Base-by-base conservation (phyloP, 768 basidiomycete species). In the Paxillus involutus region DNA sequence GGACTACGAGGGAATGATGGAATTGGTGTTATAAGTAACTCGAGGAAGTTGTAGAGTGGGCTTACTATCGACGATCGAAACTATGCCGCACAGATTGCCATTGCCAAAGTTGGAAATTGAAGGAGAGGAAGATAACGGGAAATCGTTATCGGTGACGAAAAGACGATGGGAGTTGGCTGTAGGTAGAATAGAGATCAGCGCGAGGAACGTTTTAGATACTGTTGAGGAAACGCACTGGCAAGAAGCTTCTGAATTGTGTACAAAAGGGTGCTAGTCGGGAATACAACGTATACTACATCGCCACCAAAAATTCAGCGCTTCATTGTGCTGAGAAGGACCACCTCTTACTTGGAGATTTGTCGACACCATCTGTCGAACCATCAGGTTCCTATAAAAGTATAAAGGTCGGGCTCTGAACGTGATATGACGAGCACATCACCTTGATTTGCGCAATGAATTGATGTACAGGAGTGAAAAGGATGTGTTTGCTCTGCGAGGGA, bases 41-140 rank as follows among this genome's bases (percentile, higher is more conserved):
- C 21, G 33, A 12, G 35, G 6, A 35, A 29, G 10, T 30, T 29
- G 4, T 43, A 35, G 13, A 19, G 13, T 45, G 30, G 4, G 75
- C 84, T 55, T 62, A 92, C 91, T 84, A 64, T 93, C 91, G 21
- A 90, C 88, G 54, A 88, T 80, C 13, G 91, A 91, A 10, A 91
- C 86, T n/a, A 93, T 80, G 13, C 91, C 91, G 8, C 78, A 83
- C 7, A 89, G 75, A 41, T 79, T 78, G 6, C 78, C 67, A 53
- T 52, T 71, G 62, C 41, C 80, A 0, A 21, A 0, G 32, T 44
- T 66, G 21, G 79, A 70, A 52, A 76, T 57, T 10, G 79, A 61
- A 2, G 83, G 81, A 1, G 85, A 83, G 2, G 78, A 71, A 14
- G 81, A 71, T 46, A 73, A 71, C 2, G 71, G 56, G 8, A 80